Base-by-base conservation (phyloP, 768 basidiomycete genomes). In the Agaricus blazei region DNA sequence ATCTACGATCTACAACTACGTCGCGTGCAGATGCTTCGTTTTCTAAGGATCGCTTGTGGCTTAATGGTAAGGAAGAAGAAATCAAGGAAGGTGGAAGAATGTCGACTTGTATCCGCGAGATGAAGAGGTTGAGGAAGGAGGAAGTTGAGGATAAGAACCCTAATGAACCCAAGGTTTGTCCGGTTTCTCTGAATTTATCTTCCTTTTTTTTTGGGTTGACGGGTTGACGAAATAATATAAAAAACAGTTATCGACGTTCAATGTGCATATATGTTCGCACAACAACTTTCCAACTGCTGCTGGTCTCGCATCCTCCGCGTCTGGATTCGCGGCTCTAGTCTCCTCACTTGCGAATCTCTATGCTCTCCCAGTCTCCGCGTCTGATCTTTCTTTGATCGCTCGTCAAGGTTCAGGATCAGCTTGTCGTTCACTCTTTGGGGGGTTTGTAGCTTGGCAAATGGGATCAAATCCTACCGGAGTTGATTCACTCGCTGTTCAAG, bases 251-350 rank as follows among this genome's bases (percentile, higher is more conserved):
- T 89, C 93, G 0, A 61, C 73, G 14, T 90, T 74, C 69, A 73
- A 80, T 15, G 82, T 98, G 3, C 94, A 93, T 74, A 93, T 99
- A 63, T 84, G 84, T 54, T 98, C 96, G 6, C 87, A 84, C 74
- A 99, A 99, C 80, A 98, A 98, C 76, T 98, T 99, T 79, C 97
- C 97, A 29, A 99, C 97, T 12, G 97, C 97, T 12, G 97, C 97
- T 0, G 97, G 97, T 3, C 85, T 99, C 44, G 97, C 97, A 1
- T 98, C 95, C 1, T 98, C 95, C 34, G 97, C 97, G 0, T 92
- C 94, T 0, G 97, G 97, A 14, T 95, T 98, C 63, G 96, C 97
- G 3, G 97, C 97, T 0, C 87, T 99, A 40, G 89, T 93, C 27
- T 79, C 88, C 11, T 97, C 95, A 50, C 81, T 99, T 49, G 86